Evolutionary conservation across 1,284 basidiomycete genomes (phyloP).

Genomic region (Sporisorium reilianum): DNA sequence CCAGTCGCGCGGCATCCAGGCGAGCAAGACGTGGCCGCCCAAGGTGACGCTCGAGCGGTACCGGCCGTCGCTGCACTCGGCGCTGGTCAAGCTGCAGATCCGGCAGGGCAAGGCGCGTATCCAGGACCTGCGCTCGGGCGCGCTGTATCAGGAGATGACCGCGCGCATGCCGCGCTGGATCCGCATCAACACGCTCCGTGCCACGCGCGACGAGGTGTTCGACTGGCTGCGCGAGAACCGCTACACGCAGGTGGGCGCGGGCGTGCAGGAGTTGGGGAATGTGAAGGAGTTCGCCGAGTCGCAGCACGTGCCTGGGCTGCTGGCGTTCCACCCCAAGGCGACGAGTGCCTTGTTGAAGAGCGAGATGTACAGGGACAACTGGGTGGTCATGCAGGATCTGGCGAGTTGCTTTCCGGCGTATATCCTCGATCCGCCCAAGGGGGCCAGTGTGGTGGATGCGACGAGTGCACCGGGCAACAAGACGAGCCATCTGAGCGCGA

Average conservation of each 20-base stretch:
- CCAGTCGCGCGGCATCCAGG: slow-evolving; percentile 56
- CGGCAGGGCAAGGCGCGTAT: slow-evolving; percentile 46
- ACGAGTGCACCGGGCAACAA: slow-evolving; percentile 99
- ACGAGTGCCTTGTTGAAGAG: slow-evolving; percentile 55
- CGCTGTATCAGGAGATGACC: slow-evolving; percentile 43
- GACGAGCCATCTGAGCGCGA: slow-evolving; percentile 89
- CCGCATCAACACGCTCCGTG: slow-evolving; percentile 56
- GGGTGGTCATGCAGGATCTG: slow-evolving; percentile 94
- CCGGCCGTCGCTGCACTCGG: slow-evolving; percentile 85
- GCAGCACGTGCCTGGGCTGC: slow-evolving; percentile 80
- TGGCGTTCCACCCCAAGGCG: slow-evolving; percentile 78
- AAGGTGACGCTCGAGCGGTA: slow-evolving; percentile 73
- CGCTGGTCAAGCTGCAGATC: slow-evolving; percentile 86
- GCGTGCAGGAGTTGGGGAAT: slow-evolving; percentile 31
- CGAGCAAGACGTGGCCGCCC: slow-evolving; percentile 62
- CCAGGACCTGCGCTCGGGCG: slow-evolving; percentile 59
- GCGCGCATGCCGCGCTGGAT: slow-evolving; percentile 64
- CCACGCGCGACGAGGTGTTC: slow-evolving; percentile 71
- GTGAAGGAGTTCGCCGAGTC: slow-evolving; percentile 66
- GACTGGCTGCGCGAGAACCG: slow-evolving; percentile 73
- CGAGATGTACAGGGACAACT: slow-evolving; percentile 77
- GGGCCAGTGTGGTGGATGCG: slow-evolving; percentile 81
- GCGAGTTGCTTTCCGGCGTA: slow-evolving; percentile 95
- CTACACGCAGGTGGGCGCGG: slow-evolving; percentile 37
- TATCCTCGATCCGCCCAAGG: slow-evolving; percentile 70